Evolutionary conservation across 768 basidiomycete species (phyloP), one percentile per base, ranked within the genome.

Genomic region (Lentinula detonsa): DNA sequence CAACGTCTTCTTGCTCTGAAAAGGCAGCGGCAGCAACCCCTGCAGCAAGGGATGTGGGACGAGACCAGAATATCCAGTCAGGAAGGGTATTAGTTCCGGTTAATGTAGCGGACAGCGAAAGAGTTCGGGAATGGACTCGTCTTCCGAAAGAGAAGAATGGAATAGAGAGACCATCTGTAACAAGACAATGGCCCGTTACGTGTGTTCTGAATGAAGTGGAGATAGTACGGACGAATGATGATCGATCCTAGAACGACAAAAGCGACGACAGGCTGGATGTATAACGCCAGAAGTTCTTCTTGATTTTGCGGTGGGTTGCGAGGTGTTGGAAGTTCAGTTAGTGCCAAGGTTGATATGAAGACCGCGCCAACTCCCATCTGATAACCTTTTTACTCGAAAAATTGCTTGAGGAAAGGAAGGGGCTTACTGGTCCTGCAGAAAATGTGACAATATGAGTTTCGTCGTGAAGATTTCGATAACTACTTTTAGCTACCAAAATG

Each of bases 361-460:
- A 98, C 78, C 5, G 96, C 90, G 0, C 89, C 86, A 23, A 97
- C 94, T 56, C 95, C 95, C 91, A 97, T 95, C 79, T 93, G 72
- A 5, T 39, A 35, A 5, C 61, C 13, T 8, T 39, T 39, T 13
- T 8, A 39, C 13, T 39, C 3, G 37, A 39, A 8, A 13, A 39
- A 39, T 13, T 2, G 5, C 37, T 28, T 28, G 13, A 39, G 37
- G 37, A 39, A 39, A 39, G 37, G 7, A 8, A 8, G 37, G 37
- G 37, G 73, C 83, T 66, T 63, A 85, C 85, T 57, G 85, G 85
- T 48, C 85, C 85, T 85, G 58, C 61, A 48, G 6, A 48, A 23
- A 18, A 48, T 21, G 11, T 16, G 1, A 61, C 42, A 52, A 54
- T 6, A 8, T 39, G 13, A 5, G 49, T 39, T 16, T 60, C 54